Base-by-base conservation (phyloP, 2,329 filamentous ascomycete species). In the Calonectria hongkongensis region DNA sequence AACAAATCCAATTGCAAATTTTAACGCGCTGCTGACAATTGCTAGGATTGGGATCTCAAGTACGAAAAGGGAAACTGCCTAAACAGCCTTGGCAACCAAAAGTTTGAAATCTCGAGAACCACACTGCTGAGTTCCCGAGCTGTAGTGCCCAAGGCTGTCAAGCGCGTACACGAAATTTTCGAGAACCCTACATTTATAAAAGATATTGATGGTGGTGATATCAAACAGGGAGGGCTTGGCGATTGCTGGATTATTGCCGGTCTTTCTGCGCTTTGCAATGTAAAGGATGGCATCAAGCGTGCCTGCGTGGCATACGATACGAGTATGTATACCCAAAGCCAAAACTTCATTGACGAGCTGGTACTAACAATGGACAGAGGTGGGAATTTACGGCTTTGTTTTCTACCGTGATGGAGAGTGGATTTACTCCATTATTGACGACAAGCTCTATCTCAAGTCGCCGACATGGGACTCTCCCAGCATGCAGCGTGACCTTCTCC, bases 351-450 rank as follows among this genome's bases (percentile, higher is more conserved):
- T 30, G 25, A 15, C 4, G 25, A 58, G 10, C 16, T 58, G 4
- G 47, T 60, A 28, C 76, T 80, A 66, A 79, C 51, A 1, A 39
- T 39, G 39, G 10, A 2, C 54, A 83, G 82, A 83, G 75, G 92
- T 97, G 64, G 95, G 95, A 10, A 95, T 97, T 4, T 98, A 97
- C 79, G 95, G 95, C 1, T 98, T 98, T 79, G 94, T 97, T 62
- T 97, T 98, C 81, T 94, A 94, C 81, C 88, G 95, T 81, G 95
- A 98, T 79, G 95, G 95, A 66, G 94, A 97, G 83, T 98, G 95
- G 95, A 94, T 96, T 70, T 95, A 95, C 78, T 95, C 94, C 71
- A 96, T 98, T 74, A 92, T 98, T 72, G 95, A 98, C 80, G 95
- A 98, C 83, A 97, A 97, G 84, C 88, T 98, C 3, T 97, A 94